Conservation (phyloP, 192 early-diverging fungal genomes). For the Coemansia sp. region DNA sequence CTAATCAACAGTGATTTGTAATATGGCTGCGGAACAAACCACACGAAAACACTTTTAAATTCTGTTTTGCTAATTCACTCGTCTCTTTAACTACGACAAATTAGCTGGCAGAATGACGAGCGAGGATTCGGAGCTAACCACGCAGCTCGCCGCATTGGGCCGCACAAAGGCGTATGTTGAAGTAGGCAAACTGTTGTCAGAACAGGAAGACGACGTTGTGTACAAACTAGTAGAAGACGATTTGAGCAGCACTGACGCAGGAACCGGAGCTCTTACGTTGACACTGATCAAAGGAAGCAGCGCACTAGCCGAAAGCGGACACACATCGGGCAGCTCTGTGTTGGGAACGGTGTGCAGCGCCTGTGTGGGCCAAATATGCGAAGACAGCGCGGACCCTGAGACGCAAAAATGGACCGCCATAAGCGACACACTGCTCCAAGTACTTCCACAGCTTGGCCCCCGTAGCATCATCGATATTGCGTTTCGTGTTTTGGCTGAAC, state of each 20-base stretch:
- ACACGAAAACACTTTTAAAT: too few relatives aligned
- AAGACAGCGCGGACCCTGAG: slow-evolving; percentile 12
- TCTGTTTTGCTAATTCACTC: not conserved
- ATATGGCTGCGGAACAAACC: slow-evolving; percentile 2
- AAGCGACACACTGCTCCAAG: slow-evolving; percentile 31
- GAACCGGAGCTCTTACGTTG: slow-evolving; percentile 3
- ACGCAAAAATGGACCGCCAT: slow-evolving; percentile 20
- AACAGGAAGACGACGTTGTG: slow-evolving; percentile 11
- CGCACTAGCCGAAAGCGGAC: slow-evolving; percentile 25
- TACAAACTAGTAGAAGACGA: slow-evolving; percentile 32
- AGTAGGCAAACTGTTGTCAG: slow-evolving; percentile 23
- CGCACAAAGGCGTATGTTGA: slow-evolving; percentile 16
- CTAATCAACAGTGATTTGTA: not conserved
- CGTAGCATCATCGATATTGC: slow-evolving; percentile 35
- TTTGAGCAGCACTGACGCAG: not conserved
- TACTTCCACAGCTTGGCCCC: slow-evolving; percentile 24
- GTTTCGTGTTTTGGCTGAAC: slow-evolving; percentile 45
- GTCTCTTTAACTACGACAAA: too few relatives aligned
- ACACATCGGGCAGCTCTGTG: not conserved
- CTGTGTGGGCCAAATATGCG: slow-evolving; percentile 45
- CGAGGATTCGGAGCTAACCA: slow-evolving; percentile 1
- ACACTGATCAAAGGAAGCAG: slow-evolving; percentile 28
- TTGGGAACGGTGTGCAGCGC: slow-evolving; percentile 20
- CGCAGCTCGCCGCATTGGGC: not conserved
- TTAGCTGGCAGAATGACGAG: not conserved